Base-by-base conservation (phyloP, 2,329 filamentous ascomycete genomes). In the Dactylellina drechsleri region DNA sequence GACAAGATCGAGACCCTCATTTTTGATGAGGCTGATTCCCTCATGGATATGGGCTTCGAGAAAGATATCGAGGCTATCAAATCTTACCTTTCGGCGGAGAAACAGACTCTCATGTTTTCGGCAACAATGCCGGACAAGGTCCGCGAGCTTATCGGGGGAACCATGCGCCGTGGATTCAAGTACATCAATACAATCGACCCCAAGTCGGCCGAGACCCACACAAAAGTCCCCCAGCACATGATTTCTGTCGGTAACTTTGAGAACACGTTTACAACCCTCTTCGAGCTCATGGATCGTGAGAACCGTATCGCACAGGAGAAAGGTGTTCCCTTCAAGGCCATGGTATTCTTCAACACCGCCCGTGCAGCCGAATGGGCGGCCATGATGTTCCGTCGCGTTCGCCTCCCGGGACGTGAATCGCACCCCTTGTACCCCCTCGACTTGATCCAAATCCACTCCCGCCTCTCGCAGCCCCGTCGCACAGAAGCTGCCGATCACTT, bases 91-190 rank as follows among this genome's bases (percentile, higher is more conserved):
- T 94, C 94, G 2, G 83, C 90, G 74, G 86, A 90, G 64, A 89
- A 94, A 58, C 95, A 99, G 82, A 97, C 93, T 5, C 88, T 99
- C 79, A 90, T 99, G 82, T 97, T 96, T 82, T 98, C 94, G 13
- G 95, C 95, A 52, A 99, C 95, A 10, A 91, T 99, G 36, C 92
- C 94, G 53, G 86, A 87, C 72, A 88, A 93, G 77, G 94, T 99
- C 52, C 89, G 97, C 78, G 83, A 86, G 50, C 87, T 98, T 57
- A 94, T 96, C 47, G 87, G 90, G 73, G 83, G 84, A 78, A 92
- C 92, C 78, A 90, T 98, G 81, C 92, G 93, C 81, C 87, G 88
- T 1, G 85, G 92, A 78, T 98, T 96, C 82, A 88, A 96, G 81
- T 96, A 95, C 79, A 88, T 97, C 74, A 91, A 94, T 82, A 96